These are phyloP conservation scores for Trametes polyzona DNA, from an alignment of 1,284 basidiomycete genomes.

Conservation along the genomic window DNA sequence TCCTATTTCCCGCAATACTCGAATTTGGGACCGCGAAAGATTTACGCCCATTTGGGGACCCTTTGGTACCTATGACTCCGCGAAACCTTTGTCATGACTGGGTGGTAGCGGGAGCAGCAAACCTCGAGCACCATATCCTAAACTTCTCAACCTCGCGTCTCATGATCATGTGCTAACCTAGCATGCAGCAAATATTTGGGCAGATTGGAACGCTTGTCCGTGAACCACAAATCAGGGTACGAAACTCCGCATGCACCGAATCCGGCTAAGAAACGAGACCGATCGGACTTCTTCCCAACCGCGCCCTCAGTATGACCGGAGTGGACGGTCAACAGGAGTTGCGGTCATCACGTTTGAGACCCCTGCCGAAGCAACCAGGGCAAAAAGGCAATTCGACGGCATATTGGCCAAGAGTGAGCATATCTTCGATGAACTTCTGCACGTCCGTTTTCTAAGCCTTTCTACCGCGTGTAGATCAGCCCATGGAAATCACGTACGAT, in stretches of 20 bases:
- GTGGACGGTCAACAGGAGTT: slow-evolving; percentile 88
- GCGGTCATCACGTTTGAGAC: slow-evolving; percentile 87
- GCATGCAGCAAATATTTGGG: slow-evolving; percentile 81
- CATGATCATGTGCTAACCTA: slow-evolving; percentile 9
- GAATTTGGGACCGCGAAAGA: too few relatives aligned
- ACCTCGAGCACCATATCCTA: too few relatives aligned
- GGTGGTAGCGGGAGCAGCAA: too few relatives aligned
- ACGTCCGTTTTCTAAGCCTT: slow-evolving; percentile 3
- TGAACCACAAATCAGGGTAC: slow-evolving; percentile 95
- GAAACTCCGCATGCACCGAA: slow-evolving; percentile 62
- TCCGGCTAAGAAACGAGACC: slow-evolving; percentile 51
- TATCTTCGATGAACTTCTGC: background rate
- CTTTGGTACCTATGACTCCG: too few relatives aligned
- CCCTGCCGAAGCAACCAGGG: slow-evolving; percentile 77
- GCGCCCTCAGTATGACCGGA: slow-evolving; percentile 85
- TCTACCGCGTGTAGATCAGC: slow-evolving; percentile 62
- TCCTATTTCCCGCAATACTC: too few relatives aligned
- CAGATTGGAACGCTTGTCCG: slow-evolving; percentile 90
- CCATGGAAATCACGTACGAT: slow-evolving; percentile 77
- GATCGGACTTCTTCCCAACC: slow-evolving; percentile 47
- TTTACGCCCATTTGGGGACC: too few relatives aligned
- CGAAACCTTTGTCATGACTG: too few relatives aligned
- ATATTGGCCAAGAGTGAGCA: slow-evolving; percentile 85
- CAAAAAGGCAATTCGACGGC: slow-evolving; percentile 88
- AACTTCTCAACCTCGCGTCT: background rate